Evolutionary conservation across 139 green algal genomes (phyloP).

Genomic region (Penium margaritaceum): DNA sequence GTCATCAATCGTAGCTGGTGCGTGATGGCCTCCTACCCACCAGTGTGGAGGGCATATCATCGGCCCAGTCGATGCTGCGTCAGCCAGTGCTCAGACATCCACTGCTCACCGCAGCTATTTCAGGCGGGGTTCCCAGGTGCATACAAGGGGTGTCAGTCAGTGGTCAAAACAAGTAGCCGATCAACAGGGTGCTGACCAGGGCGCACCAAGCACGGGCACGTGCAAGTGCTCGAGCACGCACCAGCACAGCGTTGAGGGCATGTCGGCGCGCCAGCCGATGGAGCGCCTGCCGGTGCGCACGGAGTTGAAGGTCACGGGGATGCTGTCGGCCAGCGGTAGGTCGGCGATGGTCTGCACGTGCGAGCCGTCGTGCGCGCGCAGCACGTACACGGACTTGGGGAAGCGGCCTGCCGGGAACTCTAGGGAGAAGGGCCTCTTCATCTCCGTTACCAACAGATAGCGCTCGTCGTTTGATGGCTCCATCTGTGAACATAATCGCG

Average conservation of each 20-base stretch:
- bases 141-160: too few relatives aligned
- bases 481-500: conserved; percentile 51
- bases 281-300: conserved; percentile 64
- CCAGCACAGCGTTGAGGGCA: conserved; percentile 51
- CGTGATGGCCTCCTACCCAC: too few relatives aligned
- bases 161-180: too few relatives aligned
- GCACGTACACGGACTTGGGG: conserved; percentile 73
- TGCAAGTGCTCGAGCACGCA: too few relatives aligned
- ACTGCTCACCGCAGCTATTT: too few relatives aligned
- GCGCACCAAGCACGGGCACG: too few relatives aligned
- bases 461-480: conserved; percentile 71
- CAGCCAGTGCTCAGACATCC: too few relatives aligned
- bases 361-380: conserved; percentile 44
- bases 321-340: conserved; percentile 86
- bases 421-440: conserved; percentile 86
- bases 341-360: conserved; percentile 58
- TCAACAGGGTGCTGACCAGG: too few relatives aligned
- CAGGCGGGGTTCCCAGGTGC: too few relatives aligned
- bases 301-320: conserved; percentile 85
- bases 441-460: conserved; percentile 73
- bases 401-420: conserved; percentile 65
- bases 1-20: too few relatives aligned
- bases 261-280: conserved; percentile 81
- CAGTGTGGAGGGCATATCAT: too few relatives aligned
- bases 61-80: too few relatives aligned